These are phyloP conservation scores for Lactarius tabidus DNA, from an alignment of 768 basidiomycete species.

Conservation along the genomic window DNA sequence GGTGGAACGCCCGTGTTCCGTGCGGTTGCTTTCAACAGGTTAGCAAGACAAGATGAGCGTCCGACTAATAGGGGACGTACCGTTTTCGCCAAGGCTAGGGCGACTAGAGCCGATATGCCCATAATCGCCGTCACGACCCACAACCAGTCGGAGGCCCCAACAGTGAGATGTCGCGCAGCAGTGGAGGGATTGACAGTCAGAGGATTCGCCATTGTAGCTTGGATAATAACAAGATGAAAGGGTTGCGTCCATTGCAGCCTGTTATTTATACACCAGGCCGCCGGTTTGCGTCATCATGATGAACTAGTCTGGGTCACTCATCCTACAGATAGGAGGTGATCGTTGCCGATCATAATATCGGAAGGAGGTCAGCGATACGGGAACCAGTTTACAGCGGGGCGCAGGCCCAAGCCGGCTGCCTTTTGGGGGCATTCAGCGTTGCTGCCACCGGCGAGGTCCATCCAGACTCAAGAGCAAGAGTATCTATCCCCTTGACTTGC, in stretches of 20 bases:
- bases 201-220: slow-evolving; percentile 25
- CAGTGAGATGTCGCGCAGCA: slow-evolving; percentile 40
- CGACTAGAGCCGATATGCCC: slow-evolving; percentile 38
- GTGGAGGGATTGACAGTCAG: slow-evolving; percentile 36
- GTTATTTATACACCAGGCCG: background rate
- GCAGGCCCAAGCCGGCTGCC: background rate
- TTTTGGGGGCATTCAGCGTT: background rate
- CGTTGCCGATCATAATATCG: background rate
- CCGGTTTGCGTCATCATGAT: background rate
- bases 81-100: slow-evolving; percentile 39
- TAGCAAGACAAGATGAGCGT: background rate
- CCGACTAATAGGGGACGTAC: slow-evolving; percentile 26
- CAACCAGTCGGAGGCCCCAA: slow-evolving; percentile 47
- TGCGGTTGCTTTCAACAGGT: slow-evolving; percentile 32
- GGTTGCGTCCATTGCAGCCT: background rate
- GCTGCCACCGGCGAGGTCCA: background rate
- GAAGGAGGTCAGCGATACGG: too few relatives aligned
- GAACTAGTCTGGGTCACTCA: background rate
- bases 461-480: background rate
- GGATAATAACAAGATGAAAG: background rate
- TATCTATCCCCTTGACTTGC: background rate
- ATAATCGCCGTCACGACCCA: slow-evolving; percentile 55
- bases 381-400: too few relatives aligned
- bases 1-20: slow-evolving; percentile 48
- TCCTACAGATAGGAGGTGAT: background rate